Evolutionary conservation across 2,329 filamentous ascomycete genomes (phyloP).

Genomic region (Fusarium nurragi): DNA sequence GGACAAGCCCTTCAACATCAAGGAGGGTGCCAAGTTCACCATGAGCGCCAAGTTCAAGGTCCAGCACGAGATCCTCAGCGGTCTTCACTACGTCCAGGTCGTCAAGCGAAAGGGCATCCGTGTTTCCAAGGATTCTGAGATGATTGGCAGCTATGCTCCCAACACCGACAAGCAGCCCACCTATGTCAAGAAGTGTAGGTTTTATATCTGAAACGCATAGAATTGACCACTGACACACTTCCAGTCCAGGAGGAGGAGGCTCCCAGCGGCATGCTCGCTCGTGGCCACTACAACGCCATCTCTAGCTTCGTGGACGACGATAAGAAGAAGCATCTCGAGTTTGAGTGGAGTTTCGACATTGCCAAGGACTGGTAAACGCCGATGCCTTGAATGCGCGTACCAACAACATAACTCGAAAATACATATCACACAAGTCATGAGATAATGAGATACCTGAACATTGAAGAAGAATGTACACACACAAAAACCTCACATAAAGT

Average conservation of each 20-base stretch:
- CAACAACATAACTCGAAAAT: conserved; percentile 26
- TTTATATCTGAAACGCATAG: neutral
- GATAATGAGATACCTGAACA: conserved; percentile 46
- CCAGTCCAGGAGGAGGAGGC: conserved; percentile 91
- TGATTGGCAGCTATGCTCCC: conserved; percentile 96
- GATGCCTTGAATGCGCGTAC: conserved; percentile 1
- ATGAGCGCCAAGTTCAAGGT: conserved; percentile 97
- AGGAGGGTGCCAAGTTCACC: conserved; percentile 91
- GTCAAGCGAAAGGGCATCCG: conserved; percentile 89
- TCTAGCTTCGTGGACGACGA: conserved; percentile 97
- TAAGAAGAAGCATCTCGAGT: conserved; percentile 86
- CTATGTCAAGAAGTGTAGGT: conserved; percentile 92
- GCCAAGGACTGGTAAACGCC: conserved; percentile 86
- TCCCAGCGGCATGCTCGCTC: conserved; percentile 87
- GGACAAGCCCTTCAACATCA: conserved; percentile 95
- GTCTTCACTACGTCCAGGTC: conserved; percentile 93
- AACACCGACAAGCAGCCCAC: conserved; percentile 87
- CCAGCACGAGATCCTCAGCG: conserved; percentile 94
- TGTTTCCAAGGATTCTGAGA: conserved; percentile 94
- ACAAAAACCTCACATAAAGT: conserved; percentile 28
- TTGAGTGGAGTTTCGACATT: conserved; percentile 97
- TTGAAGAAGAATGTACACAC: conserved; percentile 30
- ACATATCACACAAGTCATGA: conserved; percentile 40
- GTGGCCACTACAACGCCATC: conserved; percentile 88
- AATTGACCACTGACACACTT: neutral